phyloP scores from a whole-genome alignment of 306 rosid genomes.

The Lablab purpureus region DNA sequence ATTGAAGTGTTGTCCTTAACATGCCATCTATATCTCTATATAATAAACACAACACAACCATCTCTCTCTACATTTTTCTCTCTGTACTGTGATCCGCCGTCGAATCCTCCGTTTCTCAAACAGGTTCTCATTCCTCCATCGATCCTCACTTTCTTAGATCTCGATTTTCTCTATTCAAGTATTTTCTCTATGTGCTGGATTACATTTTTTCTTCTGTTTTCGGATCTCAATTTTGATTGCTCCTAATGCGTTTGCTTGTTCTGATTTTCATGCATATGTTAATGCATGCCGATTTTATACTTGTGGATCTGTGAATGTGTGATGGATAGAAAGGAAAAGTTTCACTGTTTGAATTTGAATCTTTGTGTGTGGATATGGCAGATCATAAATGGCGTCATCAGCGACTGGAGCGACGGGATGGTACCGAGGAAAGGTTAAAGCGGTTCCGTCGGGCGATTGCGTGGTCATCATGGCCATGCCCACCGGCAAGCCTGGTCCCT shows the following conservation, averaged over 20 bases:
- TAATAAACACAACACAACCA: slow-evolving; percentile 8
- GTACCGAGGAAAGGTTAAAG: slow-evolving; percentile 92
- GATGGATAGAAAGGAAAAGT: not conserved
- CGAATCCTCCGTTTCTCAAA: slow-evolving; percentile 30
- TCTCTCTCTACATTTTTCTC: slow-evolving; percentile 9
- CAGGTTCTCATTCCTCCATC: slow-evolving; percentile 11
- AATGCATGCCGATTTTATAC: slow-evolving; percentile 27
- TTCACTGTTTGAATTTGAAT: slow-evolving; percentile 2
- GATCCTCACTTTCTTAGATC: not conserved
- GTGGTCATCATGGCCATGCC: slow-evolving; percentile 80
- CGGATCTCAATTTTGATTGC: slow-evolving; percentile 27
- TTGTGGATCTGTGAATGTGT: not conserved
- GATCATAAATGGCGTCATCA: slow-evolving; percentile 77
- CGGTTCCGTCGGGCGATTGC: slow-evolving; percentile 93
- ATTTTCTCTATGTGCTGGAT: not conserved
- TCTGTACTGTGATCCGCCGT: slow-evolving; percentile 39
- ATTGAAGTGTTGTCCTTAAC: not conserved
- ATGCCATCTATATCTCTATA: not conserved
- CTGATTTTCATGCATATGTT: not conserved
- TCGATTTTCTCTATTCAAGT: not conserved
- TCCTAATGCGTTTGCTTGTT: not conserved
- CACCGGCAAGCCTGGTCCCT: slow-evolving; percentile 76
- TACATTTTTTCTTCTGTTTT: not conserved
- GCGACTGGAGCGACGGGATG: slow-evolving; percentile 72
- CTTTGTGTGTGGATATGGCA: not conserved